These are phyloP conservation scores for Debaryomycetaceae sp. DNA, from an alignment of 1,139 yeast species.

Conservation along the genomic window DNA sequence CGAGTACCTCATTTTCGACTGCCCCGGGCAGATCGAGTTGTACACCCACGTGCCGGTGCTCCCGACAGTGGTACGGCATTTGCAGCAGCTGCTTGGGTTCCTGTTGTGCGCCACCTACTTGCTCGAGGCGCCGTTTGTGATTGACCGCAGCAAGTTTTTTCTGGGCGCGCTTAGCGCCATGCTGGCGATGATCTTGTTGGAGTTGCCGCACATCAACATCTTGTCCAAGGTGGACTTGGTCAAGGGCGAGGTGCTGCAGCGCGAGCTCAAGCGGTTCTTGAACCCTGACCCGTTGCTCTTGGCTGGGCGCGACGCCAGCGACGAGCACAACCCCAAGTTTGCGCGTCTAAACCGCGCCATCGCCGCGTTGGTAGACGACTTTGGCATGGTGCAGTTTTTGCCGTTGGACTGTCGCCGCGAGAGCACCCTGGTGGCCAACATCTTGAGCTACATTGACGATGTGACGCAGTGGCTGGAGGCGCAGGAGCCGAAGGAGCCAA, in stretches of 20 bases:
- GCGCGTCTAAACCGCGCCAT: constrained; percentile 72
- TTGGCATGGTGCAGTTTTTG: constrained; percentile 96
- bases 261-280: constrained; percentile 75
- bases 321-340: constrained; percentile 65
- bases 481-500: constrained; percentile 96
- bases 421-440: constrained; percentile 71
- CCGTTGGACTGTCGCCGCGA: constrained; percentile 84
- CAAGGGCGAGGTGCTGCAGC: constrained; percentile 66
- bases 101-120: constrained; percentile 89
- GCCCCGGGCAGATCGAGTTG: constrained; percentile 97
- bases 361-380: constrained; percentile 89
- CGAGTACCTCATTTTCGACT: constrained; percentile 89
- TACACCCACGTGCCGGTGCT: constrained; percentile 93
- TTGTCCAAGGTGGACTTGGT: constrained; percentile 83
- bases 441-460: constrained; percentile 89
- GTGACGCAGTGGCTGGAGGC: constrained; percentile 96
- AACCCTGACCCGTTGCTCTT: constrained; percentile 88
- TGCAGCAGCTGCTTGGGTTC: constrained; percentile 74
- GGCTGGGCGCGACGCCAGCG: constrained; percentile 31
- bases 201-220: constrained; percentile 89
- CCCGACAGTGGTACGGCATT: constrained; percentile 82
- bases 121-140: constrained; percentile 88
- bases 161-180: constrained; percentile 95
- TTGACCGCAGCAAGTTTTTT: constrained; percentile 87
- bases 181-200: constrained; percentile 96